These are phyloP conservation scores for Annulohypoxylon truncatum DNA, from an alignment of 2,329 filamentous ascomycete genomes.

Conservation along the genomic window DNA sequence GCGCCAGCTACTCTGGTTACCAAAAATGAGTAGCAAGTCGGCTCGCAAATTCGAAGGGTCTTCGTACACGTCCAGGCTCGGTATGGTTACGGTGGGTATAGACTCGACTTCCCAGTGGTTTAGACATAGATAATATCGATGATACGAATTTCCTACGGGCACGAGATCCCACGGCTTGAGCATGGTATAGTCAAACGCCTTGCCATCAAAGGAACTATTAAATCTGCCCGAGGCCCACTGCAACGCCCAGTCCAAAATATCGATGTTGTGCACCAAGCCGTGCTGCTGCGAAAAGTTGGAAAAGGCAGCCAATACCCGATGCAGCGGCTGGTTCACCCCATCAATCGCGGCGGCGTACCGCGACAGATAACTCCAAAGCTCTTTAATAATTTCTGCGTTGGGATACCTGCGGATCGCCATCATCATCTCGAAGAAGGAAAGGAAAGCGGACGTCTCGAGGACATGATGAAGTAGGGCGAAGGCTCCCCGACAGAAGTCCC, in stretches of 20 bases:
- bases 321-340: slow-evolving; percentile 38
- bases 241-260: slow-evolving; percentile 43
- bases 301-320: slow-evolving; percentile 40
- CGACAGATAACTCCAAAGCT: slow-evolving; percentile 45
- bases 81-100: slow-evolving; percentile 44
- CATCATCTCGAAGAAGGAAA: slow-evolving; percentile 43
- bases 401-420: slow-evolving; percentile 39
- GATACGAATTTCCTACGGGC: slow-evolving; percentile 42
- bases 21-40: slow-evolving; percentile 45
- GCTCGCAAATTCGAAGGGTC: slow-evolving; percentile 43
- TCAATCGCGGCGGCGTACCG: slow-evolving; percentile 39
- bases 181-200: slow-evolving; percentile 46
- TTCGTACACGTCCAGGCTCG: slow-evolving; percentile 32
- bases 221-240: slow-evolving; percentile 42
- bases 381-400: slow-evolving; percentile 41
- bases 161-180: slow-evolving; percentile 47
- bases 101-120: slow-evolving; percentile 42
- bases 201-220: slow-evolving; percentile 45
- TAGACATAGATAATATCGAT: slow-evolving; percentile 47
- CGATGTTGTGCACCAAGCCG: slow-evolving; percentile 39
- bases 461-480: slow-evolving; percentile 44
- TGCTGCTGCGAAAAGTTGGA: slow-evolving; percentile 39
- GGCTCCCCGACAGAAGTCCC: slow-evolving; percentile 40
- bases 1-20: slow-evolving; percentile 42
- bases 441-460: slow-evolving; percentile 42